These are phyloP conservation scores for Pisolithus microcarpus DNA, from an alignment of 768 basidiomycete genomes.

Conservation along the genomic window DNA sequence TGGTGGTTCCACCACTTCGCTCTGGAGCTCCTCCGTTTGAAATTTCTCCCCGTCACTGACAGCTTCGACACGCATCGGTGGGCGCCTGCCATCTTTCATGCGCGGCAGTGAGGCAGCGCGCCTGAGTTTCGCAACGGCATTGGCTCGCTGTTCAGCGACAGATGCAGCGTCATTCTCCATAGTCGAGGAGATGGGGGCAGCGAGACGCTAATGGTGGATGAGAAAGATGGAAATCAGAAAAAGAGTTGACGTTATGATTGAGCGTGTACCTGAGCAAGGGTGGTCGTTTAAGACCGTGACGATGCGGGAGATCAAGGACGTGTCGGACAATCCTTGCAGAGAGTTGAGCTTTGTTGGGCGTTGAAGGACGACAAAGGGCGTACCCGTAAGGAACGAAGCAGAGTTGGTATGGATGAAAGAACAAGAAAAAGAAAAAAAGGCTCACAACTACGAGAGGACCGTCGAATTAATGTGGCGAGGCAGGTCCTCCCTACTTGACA, in stretches of 20 bases:
- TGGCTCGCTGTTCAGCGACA: slow-evolving; percentile 74
- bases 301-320: neutral
- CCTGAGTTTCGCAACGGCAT: slow-evolving; percentile 84
- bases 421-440: slow-evolving; percentile 7
- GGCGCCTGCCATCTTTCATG: slow-evolving; percentile 85
- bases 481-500: neutral
- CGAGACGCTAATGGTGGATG: slow-evolving; percentile 3
- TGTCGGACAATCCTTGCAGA: neutral
- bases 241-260: neutral
- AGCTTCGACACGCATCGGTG: slow-evolving; percentile 78
- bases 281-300: slow-evolving; percentile 7
- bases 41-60: slow-evolving; percentile 76
- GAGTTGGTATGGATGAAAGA: neutral
- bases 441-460: no score
- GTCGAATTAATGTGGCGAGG: neutral
- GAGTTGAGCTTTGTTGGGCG: neutral
- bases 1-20: neutral
- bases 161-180: slow-evolving; percentile 35
- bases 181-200: slow-evolving; percentile 1
- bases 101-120: slow-evolving; percentile 87
- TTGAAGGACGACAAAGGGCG: neutral
- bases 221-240: neutral
- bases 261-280: slow-evolving; percentile 2
- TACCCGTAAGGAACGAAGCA: slow-evolving; percentile 3
- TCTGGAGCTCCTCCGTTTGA: slow-evolving; percentile 33